phyloP scores from a whole-genome alignment of 31 red algal species.

The Bonnemaisonia californica region DNA sequence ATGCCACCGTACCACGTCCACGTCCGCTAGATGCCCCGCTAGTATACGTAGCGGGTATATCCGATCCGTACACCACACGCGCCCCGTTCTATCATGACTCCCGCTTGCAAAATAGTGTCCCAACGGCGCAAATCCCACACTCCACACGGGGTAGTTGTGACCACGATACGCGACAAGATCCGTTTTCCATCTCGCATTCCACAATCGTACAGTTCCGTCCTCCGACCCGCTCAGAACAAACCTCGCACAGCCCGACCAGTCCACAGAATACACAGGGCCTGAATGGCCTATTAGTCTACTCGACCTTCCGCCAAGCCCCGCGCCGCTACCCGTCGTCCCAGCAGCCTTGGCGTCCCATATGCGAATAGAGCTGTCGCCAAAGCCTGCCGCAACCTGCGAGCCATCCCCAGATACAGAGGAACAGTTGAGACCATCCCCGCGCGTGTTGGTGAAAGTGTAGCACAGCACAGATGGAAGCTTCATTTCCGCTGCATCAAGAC shows the following conservation, averaged over 20 bases:
- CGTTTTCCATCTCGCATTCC: slow-evolving; percentile 50
- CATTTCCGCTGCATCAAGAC: not conserved
- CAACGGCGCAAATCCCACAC: slow-evolving; percentile 71
- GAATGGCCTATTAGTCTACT: slow-evolving; percentile 80
- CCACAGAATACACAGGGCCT: slow-evolving; percentile 84
- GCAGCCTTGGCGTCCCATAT: slow-evolving; percentile 78
- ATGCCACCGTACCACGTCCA: slow-evolving; percentile 92
- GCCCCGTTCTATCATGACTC: slow-evolving; percentile 82
- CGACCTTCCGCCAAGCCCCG: slow-evolving; percentile 2
- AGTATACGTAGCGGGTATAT: slow-evolving; percentile 82
- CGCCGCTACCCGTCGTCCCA: slow-evolving; percentile 25
- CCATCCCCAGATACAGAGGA: slow-evolving; percentile 79
- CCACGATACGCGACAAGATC: slow-evolving; percentile 87
- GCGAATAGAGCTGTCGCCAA: slow-evolving; percentile 83
- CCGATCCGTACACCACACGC: slow-evolving; percentile 83
- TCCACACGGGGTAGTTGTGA: slow-evolving; percentile 95
- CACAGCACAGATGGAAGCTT: slow-evolving; percentile 76
- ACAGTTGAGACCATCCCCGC: slow-evolving; percentile 78
- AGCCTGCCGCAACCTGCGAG: slow-evolving; percentile 78
- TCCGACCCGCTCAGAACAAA: slow-evolving; percentile 75
- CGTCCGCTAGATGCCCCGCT: slow-evolving; percentile 93
- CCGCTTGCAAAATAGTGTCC: slow-evolving; percentile 90
- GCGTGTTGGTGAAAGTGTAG: slow-evolving; percentile 90
- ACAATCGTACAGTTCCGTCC: slow-evolving; percentile 88
- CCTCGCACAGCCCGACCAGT: slow-evolving; percentile 67